Evolutionary conservation across 1,284 basidiomycete genomes (phyloP).

Genomic region (Austroboletus niveus): DNA sequence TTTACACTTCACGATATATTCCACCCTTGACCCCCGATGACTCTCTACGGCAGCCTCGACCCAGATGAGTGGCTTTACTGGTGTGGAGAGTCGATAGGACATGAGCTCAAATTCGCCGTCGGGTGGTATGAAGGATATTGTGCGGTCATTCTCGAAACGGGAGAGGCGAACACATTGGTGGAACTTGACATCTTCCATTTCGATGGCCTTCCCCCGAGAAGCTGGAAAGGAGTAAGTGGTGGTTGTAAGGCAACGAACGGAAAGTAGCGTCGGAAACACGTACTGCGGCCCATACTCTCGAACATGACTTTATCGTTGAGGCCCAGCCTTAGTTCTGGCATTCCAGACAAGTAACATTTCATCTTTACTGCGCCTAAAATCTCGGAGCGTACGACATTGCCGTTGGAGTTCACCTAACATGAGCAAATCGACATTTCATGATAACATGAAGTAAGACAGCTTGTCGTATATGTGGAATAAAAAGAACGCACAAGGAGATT

Average conservation of each 20-base stretch:
- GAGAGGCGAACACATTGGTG: conserved; percentile 99
- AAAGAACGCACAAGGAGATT: conserved; percentile 78
- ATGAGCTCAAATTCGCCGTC: conserved; percentile 99
- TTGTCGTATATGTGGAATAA: neutral
- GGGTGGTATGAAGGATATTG: conserved; percentile 98
- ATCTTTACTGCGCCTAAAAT: conserved; percentile 98
- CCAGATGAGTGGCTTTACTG: conserved; percentile 98
- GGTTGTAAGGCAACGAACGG: neutral
- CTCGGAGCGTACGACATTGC: conserved; percentile 96
- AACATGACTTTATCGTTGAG: conserved; percentile 99
- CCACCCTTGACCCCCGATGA: conserved; percentile 90
- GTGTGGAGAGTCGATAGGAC: conserved; percentile 94
- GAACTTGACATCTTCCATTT: conserved; percentile 99
- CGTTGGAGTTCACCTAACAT: conserved; percentile 87
- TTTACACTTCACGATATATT: conserved; percentile 98
- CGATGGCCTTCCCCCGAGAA: conserved; percentile 94
- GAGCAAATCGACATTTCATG: neutral
- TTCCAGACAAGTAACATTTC: conserved; percentile 99
- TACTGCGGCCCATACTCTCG: conserved; percentile 92
- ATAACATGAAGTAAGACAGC: too few species aligned
- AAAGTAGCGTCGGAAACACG: conserved; percentile 30
- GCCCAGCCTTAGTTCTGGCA: conserved; percentile 95
- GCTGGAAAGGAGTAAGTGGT: conserved; percentile 45
- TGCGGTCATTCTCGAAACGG: conserved; percentile 98
- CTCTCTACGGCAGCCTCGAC: conserved; percentile 96